Conservation (phyloP, 2,329 filamentous ascomycete genomes). For the Phialocephala sp. region DNA sequence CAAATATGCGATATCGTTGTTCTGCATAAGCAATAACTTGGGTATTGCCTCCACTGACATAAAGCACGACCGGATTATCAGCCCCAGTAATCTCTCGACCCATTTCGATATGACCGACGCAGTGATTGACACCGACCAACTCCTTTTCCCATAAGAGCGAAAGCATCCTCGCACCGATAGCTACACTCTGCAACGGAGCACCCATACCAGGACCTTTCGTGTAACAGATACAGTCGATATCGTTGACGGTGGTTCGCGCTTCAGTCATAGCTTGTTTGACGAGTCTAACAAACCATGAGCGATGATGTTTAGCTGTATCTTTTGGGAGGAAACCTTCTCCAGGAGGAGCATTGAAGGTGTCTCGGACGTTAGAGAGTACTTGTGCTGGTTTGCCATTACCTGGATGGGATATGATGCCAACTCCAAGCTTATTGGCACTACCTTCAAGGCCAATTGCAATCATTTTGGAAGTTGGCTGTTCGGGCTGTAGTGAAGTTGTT, state of each 20-base stretch:
- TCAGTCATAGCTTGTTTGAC: constrained; percentile 78
- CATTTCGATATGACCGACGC: constrained; percentile 99
- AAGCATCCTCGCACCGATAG: constrained; percentile 82
- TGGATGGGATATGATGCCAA: constrained; percentile 87
- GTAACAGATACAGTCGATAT: constrained; percentile 93
- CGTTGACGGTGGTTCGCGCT: constrained; percentile 63
- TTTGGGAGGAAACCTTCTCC: constrained; percentile 96
- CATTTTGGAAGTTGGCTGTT: constrained; percentile 46
- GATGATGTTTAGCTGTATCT: constrained; percentile 93
- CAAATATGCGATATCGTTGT: constrained; percentile 95
- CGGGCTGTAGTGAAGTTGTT: background rate
- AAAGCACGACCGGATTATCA: constrained; percentile 89
- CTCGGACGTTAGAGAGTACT: constrained; percentile 90
- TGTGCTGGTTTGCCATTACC: constrained; percentile 54
- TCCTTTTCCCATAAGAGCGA: constrained; percentile 84
- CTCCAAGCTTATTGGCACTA: constrained; percentile 96
- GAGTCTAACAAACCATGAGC: constrained; percentile 81
- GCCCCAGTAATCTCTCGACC: constrained; percentile 91
- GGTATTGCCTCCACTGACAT: constrained; percentile 95
- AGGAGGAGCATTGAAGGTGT: constrained; percentile 91
- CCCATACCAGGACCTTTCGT: constrained; percentile 97
- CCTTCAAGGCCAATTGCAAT: constrained; percentile 83
- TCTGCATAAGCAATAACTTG: constrained; percentile 98
- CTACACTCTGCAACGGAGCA: constrained; percentile 85
- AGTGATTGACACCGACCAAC: constrained; percentile 97